Conservation (phyloP, 1,284 basidiomycete species). For the Sanghuangporus baumii region DNA sequence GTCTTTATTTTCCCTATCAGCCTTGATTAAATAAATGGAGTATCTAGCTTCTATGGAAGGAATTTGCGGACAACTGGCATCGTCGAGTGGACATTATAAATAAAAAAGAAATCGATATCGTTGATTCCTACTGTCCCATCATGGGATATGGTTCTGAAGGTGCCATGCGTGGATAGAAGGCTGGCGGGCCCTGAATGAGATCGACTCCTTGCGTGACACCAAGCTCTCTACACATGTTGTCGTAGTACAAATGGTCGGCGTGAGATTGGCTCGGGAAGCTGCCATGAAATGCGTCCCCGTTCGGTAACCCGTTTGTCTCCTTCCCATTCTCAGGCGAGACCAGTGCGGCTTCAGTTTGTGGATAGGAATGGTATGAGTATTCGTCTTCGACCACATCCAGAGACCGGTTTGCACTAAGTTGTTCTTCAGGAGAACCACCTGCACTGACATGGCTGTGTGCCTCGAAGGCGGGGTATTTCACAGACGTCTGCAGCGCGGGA, state of each 20-base stretch:
- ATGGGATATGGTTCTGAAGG: conserved; percentile 10
- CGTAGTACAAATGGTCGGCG: conserved; percentile 57
- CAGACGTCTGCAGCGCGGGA: conserved; percentile 6
- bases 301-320: conserved; percentile 6
- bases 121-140: conserved; percentile 9
- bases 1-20: conserved; percentile 30
- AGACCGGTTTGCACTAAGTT: not conserved
- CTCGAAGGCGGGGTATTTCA: conserved; percentile 3
- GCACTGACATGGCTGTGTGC: not conserved
- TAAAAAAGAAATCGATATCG: not conserved
- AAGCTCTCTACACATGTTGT: conserved; percentile 63
- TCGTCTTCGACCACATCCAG: not conserved
- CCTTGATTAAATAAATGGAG: conserved; percentile 3
- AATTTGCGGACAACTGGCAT: not conserved
- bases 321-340: conserved; percentile 1
- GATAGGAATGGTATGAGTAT: conserved; percentile 8
- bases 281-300: conserved; percentile 1
- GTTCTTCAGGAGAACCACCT: conserved; percentile 1
- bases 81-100: not conserved
- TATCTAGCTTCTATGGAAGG: not conserved
- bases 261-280: conserved; percentile 34
- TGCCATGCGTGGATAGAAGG: conserved; percentile 11
- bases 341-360: not conserved
- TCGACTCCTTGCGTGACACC: conserved; percentile 34
- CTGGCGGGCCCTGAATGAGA: conserved; percentile 10